A percentile compares a stretch with the other conserved stretches of the same genome.
phyloP scores from a whole-genome alignment of 2,329 filamentous ascomycete species.

The Colletotrichum eremochloae region DNA sequence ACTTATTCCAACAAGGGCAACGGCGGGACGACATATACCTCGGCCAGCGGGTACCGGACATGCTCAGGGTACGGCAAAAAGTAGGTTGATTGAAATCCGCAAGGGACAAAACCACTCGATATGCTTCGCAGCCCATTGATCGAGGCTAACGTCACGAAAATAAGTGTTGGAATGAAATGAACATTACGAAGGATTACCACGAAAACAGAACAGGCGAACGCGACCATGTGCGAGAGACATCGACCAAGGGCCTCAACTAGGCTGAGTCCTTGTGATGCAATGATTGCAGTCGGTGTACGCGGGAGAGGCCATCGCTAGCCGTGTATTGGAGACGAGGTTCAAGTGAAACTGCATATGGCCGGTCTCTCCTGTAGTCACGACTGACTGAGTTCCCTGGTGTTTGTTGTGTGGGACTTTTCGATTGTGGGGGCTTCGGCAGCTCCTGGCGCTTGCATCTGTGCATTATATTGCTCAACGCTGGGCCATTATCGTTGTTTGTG shows the following conservation, averaged over 20 bases:
- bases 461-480: not conserved
- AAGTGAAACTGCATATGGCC: not conserved
- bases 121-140: not conserved
- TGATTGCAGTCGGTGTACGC: not conserved
- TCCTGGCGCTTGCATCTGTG: not conserved
- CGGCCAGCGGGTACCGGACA: constrained; percentile 59
- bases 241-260: not conserved
- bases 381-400: not conserved
- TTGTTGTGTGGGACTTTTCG: not conserved
- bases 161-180: constrained; percentile 22
- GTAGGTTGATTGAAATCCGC: constrained; percentile 3
- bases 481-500: not conserved
- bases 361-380: not conserved
- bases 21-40: constrained; percentile 72
- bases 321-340: not conserved
- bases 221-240: not conserved
- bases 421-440: not conserved
- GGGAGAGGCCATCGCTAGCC: too few relatives aligned
- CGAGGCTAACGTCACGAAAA: not conserved
- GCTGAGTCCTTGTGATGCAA: not conserved
- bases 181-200: not conserved
- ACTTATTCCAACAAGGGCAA: constrained; percentile 75
- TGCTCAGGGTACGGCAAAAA: constrained; percentile 40
- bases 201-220: not conserved
- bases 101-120: not conserved